Percentiles rank a stretch among this genome's conserved stretches.
Conservation (phyloP, 176 grass and related monocot species). For the Carex cristatella region DNA sequence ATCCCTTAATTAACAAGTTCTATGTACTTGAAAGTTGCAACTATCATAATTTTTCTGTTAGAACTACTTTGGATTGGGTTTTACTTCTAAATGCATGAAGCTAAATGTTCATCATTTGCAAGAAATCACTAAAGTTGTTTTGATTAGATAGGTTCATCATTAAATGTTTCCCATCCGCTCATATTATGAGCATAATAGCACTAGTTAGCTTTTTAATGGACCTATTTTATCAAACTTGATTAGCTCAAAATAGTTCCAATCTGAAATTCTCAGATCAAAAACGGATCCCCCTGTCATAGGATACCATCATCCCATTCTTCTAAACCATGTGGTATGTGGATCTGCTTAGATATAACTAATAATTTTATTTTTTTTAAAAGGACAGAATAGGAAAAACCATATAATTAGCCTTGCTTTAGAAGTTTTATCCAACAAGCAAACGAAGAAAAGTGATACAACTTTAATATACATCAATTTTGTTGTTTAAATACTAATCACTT, state of each 20-base stretch:
- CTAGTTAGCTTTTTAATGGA: background rate
- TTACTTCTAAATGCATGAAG: background rate
- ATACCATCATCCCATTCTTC: background rate
- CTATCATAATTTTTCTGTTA: background rate
- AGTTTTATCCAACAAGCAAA: background rate
- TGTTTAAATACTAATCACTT: background rate
- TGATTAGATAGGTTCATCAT: conserved; percentile 1
- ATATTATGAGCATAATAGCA: conserved; percentile 8
- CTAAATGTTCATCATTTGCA: background rate
- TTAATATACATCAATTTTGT: background rate
- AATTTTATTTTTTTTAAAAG: background rate
- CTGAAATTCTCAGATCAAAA: background rate
- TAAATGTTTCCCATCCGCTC: background rate
- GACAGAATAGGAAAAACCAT: background rate
- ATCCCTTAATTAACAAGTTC: background rate
- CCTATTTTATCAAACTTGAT: background rate
- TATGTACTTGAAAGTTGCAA: background rate
- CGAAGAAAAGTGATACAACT: background rate
- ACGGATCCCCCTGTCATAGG: background rate
- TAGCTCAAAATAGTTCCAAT: conserved; percentile 6
- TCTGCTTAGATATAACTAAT: background rate
- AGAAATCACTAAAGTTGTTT: background rate
- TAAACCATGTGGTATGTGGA: background rate
- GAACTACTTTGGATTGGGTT: background rate
- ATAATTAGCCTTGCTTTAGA: conserved; percentile 13